Base-by-base conservation (phyloP, 2,329 filamentous ascomycete genomes). In the Phaeosphaeria sp. region DNA sequence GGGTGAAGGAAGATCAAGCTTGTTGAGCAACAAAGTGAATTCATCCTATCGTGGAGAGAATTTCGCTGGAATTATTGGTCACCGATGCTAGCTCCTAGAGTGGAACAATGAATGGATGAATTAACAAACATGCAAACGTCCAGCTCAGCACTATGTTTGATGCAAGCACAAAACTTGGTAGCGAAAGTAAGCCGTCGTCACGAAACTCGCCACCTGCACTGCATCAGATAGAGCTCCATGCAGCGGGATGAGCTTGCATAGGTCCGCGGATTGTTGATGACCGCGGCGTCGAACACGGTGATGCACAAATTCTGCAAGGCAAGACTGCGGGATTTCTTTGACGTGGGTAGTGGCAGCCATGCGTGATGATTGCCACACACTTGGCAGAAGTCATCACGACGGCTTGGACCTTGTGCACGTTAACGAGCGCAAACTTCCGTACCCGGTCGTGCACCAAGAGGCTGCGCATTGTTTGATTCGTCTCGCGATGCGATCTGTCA, bases 251-350 rank as follows among this genome's bases (percentile, higher is more conserved):
- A 51, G 49, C 46, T 56, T 59, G 53, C 52, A 51, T 51, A 53
- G 18, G 33, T 22, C 17, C 8, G 46, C 42, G 33, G 30, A 25
- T 21, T 42, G 43, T 42, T 63, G 58, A 59, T 51, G 21, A 54
- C 39, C 36, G 48, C 49, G 53, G 49, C 20, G 47, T 49, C 56
- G 54, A 46, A 60, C 53, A 48, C 49, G 50, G 51, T 56, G 51
- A 21, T 43, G 40, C 20, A 43, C 40, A 21, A 64, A 13, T 36
- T 36, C 30, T 60, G 63, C 58, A 64, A 51, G 54, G 60, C 50
- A 47, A 46, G 47, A 49, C 55, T 52, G 63, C 59, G 63, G 63
- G 52, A 66, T 65, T 65, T 64, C 51, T 60, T 48, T 44, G 51
- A 49, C 44, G 52, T 52, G 52, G 47, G 30, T 63, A 57, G 57